Evolutionary conservation across 2,329 filamentous ascomycete species (phyloP).

Genomic region (Penicillium sp.): DNA sequence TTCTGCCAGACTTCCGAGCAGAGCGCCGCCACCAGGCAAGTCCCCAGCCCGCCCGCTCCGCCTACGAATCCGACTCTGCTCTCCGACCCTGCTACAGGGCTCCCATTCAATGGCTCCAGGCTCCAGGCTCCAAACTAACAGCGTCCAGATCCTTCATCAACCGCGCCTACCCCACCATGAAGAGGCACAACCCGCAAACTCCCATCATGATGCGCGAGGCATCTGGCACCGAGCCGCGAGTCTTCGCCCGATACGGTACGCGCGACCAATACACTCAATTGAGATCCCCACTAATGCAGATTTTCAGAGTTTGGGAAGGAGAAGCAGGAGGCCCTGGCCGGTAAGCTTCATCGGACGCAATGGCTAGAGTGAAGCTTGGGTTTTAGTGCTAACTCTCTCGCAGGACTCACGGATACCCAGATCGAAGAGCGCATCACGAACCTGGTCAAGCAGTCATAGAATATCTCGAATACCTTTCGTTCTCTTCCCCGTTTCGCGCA

Average conservation of each 20-base stretch:
- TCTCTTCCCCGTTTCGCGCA: constrained; percentile 31
- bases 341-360: too few relatives aligned
- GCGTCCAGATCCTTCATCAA: constrained; percentile 78
- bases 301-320: constrained; percentile 67
- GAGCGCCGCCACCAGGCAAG: constrained; percentile 85
- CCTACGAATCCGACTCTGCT: background rate
- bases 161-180: constrained; percentile 95
- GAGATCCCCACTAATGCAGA: constrained; percentile 19
- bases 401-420: constrained; percentile 70
- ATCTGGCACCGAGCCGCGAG: constrained; percentile 76
- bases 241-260: constrained; percentile 92
- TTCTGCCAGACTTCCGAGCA: constrained; percentile 94
- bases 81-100: background rate
- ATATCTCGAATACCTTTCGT: constrained; percentile 20
- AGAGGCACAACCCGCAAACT: constrained; percentile 94
- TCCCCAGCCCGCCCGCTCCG: constrained; percentile 16
- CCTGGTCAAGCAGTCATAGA: constrained; percentile 60
- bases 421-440: constrained; percentile 70
- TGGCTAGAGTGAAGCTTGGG: too few relatives aligned
- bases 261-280: background rate
- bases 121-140: background rate
- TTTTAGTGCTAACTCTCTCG: constrained; percentile 15
- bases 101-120: background rate
- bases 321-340: constrained; percentile 65
- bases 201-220: constrained; percentile 97